Evolutionary conservation across 208 protist species (phyloP).

Genomic region (Leishmania gerbilli): DNA sequence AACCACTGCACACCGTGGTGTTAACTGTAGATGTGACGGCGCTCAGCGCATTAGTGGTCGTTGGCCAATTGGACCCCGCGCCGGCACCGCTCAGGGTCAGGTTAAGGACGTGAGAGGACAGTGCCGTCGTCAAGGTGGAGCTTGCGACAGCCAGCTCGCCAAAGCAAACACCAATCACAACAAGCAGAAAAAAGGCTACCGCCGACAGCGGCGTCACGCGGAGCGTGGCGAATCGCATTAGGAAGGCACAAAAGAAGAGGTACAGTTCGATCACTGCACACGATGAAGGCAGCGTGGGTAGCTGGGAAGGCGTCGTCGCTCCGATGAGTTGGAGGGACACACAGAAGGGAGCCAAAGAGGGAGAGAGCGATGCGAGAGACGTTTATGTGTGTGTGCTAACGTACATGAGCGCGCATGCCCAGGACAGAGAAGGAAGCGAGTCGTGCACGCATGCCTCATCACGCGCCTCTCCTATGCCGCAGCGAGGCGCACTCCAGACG

Average conservation of each 20-base stretch:
- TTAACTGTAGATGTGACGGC: conserved; percentile 21
- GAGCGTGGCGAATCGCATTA: not conserved
- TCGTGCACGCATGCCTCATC: not conserved
- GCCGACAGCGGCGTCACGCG: not conserved
- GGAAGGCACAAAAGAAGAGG: not conserved
- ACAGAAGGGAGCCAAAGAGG: not conserved
- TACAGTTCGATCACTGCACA: not conserved
- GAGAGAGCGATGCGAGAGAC: not conserved
- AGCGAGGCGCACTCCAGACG: not conserved
- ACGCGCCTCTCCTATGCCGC: not conserved
- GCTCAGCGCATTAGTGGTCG: conserved; percentile 12
- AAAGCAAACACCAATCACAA: not conserved
- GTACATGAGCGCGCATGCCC: not conserved
- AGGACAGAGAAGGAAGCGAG: not conserved
- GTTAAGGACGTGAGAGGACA: conserved; percentile 43
- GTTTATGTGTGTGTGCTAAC: too few relatives aligned
- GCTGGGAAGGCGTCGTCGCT: not conserved
- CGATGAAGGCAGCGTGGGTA: not conserved
- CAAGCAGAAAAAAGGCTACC: not conserved
- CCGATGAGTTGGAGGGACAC: not conserved
- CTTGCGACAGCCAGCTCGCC: not conserved
- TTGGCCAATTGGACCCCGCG: conserved; percentile 37
- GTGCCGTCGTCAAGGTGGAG: not conserved
- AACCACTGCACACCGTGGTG: conserved; percentile 31
- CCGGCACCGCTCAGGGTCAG: conserved; percentile 38